Base-by-base conservation (phyloP, 495 filamentous ascomycete genomes). In the Xylaria curta region DNA sequence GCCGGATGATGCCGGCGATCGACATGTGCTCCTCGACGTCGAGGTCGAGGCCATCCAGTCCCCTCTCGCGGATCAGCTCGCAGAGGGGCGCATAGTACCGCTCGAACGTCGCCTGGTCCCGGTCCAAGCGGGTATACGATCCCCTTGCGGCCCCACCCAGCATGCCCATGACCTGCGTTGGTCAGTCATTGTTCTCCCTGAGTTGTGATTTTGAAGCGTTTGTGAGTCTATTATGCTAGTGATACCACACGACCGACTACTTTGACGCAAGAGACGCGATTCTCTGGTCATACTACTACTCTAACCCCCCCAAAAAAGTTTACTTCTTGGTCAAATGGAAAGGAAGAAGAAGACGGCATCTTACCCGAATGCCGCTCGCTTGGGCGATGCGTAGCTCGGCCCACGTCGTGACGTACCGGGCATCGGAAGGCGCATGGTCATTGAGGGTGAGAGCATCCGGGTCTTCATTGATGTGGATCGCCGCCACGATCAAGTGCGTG, bases 21-120 rank as follows among this genome's bases (percentile, higher is more conserved):
- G 89, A 90, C 89, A 94, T 95, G 3, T 74, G 61, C 79, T 97
- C 92, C 78, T 97, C 94, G 49, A 97, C 92, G 75, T 97, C 93
- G 19, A 97, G 85, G 76, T 97, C 94, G 8, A 97, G 74, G 0
- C 94, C 94, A 36, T 95, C 83, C 6, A 95, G 82, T 3, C 78
- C 78, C 75, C 89, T 82, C 13, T 83, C 81, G 13, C 82, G 80
- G 46, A 97, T 85, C 63, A 91, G 79, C 38, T 87, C 82, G 15
- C 85, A 82, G 17, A 97, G 82, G 9, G 90, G 91, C 0, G 67
- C 77, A 78, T 97, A 97, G 78, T 89, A 93, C 4, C 61, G 72
- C 76, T 92, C 91, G 71, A 95, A 95, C 6, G 85, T 78, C 0
- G 75, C 63, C 19, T 80, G 74, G 44, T 84, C 79, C 67, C 80